Evolutionary conservation across 2,329 filamentous ascomycete genomes (phyloP).

Genomic region (Cryphonectria nitschkei): DNA sequence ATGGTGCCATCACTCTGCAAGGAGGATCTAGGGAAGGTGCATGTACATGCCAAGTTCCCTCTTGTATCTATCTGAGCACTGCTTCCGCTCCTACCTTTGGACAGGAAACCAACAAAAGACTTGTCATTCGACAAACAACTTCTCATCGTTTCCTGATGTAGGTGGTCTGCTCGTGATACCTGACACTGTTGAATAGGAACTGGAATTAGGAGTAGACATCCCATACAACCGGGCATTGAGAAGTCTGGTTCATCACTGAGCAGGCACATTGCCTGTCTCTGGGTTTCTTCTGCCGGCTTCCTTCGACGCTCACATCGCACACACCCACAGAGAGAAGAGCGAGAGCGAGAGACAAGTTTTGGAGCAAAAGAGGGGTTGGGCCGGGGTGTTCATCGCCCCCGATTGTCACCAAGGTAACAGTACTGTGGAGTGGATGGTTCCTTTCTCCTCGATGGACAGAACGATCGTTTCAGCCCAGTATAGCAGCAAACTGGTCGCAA

Average conservation of each 20-base stretch:
- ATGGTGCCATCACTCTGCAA: background rate
- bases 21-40: background rate
- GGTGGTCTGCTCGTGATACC: background rate
- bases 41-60: slow-evolving; percentile 7
- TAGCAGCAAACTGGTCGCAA: background rate
- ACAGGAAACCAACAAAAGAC: background rate
- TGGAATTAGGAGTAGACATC: background rate
- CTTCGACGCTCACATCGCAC: background rate
- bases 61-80: background rate
- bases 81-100: background rate
- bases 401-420: background rate
- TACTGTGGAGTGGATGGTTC: background rate
- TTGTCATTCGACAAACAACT: background rate
- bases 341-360: background rate
- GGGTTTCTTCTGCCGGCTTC: background rate
- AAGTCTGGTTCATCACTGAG: background rate
- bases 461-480: background rate
- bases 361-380: background rate
- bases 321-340: background rate
- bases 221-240: background rate
- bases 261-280: background rate
- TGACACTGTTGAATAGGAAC: background rate
- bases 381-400: background rate
- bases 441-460: background rate
- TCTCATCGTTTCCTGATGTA: background rate